Evolutionary conservation across 2,329 filamentous ascomycete species (phyloP), one percentile per base, ranked within the genome.

Genomic region (Rachicladosporium sp.): DNA sequence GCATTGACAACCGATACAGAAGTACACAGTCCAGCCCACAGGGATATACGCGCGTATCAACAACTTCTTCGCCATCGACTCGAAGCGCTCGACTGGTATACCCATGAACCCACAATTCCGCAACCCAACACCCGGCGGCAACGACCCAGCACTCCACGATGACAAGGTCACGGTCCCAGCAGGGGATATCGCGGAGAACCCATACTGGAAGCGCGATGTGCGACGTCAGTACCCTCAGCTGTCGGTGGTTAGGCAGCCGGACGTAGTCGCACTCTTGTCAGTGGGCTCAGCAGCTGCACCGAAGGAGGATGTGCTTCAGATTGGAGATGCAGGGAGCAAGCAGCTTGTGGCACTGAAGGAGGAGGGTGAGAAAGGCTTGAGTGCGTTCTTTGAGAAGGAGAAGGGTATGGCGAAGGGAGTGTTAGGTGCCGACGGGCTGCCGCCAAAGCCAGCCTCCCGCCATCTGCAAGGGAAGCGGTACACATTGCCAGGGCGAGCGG

Each of bases 71-170:
- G 77, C 86, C 50, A 68, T 98, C 56, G 89, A 94, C 62, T 75
- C 87, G 29, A 78, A 84, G 57, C 88, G 91, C 50, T 95, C 88
- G 50, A 87, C 82, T 55, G 91, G 91, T 63, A 70, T 98, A 12
- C 91, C 91, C 35, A 69, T 98, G 55, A 96, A 96, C 73, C 79
- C 87, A 31, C 80, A 88, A 69, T 95, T 76, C 74, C 88, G 91
- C 53, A 81, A 84, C 65, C 91, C 91, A 44, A 66, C 88, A 36
- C 91, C 82, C 7, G 86, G 82, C 49, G 71, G 68, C 50, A 68
- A 76, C 54, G 78, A 85, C 54, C 83, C 85, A 29, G 66, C 73
- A 42, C 63, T 63, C 43, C 91, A 89, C 68, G 76, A 83, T 60
- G 86, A 93, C 60, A 83, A 84, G 13, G 82, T 89, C 43, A 93